Evolutionary conservation across 192 early-diverging fungal genomes (phyloP).

Genomic region (Diversispora eburnea): DNA sequence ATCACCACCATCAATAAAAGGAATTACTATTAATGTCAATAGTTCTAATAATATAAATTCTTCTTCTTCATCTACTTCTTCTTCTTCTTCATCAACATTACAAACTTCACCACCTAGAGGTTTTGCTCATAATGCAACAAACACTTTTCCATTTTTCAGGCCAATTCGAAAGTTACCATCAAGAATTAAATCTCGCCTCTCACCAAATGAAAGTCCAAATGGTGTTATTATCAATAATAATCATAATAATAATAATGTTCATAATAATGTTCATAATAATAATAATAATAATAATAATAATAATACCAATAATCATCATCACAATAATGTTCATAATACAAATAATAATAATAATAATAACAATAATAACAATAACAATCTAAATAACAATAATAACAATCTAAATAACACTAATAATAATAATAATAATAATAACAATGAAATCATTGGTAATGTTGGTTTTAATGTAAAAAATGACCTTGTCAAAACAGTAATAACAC

Average conservation of each 20-base stretch:
- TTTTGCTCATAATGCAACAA: conserved; percentile 16
- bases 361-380: not conserved
- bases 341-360: too few relatives aligned
- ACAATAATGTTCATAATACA: too few relatives aligned
- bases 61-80: not conserved
- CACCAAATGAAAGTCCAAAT: not conserved
- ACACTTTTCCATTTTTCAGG: conserved; percentile 18
- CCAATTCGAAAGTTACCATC: conserved; percentile 22
- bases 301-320: not conserved
- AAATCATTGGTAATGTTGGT: not conserved
- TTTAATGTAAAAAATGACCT: conserved; percentile 2
- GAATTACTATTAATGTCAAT: conserved; percentile 13
- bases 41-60: conserved; percentile 7
- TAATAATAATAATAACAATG: not conserved
- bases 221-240: conserved; percentile 3
- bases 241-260: not conserved
- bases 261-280: not conserved
- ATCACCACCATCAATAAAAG: not conserved
- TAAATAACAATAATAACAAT: conserved; percentile 2
- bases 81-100: conserved; percentile 4
- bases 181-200: conserved; percentile 12
- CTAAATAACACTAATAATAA: conserved; percentile 8
- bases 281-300: not conserved
- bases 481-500: too few relatives aligned
- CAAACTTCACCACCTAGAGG: conserved; percentile 17